Conservation (phyloP, 129 eudicot genomes). For the Escallonia rubra region DNA sequence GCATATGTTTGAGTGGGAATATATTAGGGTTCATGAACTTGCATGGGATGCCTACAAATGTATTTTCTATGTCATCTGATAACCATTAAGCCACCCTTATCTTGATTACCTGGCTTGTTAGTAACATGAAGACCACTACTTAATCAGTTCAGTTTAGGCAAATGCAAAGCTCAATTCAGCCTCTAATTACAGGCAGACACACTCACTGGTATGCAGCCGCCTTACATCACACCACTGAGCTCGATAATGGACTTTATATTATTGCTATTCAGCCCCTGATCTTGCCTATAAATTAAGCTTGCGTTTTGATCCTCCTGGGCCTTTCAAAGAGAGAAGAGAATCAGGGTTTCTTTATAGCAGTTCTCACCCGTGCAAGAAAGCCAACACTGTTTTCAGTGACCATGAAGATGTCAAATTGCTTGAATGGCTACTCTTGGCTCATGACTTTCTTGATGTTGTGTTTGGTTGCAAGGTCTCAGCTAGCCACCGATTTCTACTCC, state of each 20-base stretch:
- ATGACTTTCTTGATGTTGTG: conserved; percentile 16
- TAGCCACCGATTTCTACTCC: conserved; percentile 41
- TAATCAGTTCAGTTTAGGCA: conserved; percentile 3
- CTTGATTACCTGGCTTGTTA: background rate
- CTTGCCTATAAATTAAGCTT: conserved; percentile 18
- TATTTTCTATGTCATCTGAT: conserved; percentile 4
- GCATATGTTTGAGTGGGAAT: background rate
- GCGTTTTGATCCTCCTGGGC: background rate
- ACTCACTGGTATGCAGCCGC: conserved; percentile 25
- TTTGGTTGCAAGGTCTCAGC: conserved; percentile 33
- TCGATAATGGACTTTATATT: background rate
- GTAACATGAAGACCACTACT: background rate
- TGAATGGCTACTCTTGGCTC: background rate
- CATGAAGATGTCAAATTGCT: conserved; percentile 17
- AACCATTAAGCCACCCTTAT: conserved; percentile 14
- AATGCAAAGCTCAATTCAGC: background rate
- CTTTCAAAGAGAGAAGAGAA: background rate
- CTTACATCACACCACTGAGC: conserved; percentile 15
- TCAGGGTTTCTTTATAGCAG: background rate
- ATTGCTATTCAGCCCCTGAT: background rate
- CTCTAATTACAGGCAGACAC: background rate
- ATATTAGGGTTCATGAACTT: conserved; percentile 6
- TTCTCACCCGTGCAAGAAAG: too few relatives aligned
- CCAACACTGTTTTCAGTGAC: background rate
- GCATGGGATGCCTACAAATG: background rate